Evolutionary conservation across 1,284 basidiomycete species (phyloP).

Genomic region (Cystobasidium sp.): DNA sequence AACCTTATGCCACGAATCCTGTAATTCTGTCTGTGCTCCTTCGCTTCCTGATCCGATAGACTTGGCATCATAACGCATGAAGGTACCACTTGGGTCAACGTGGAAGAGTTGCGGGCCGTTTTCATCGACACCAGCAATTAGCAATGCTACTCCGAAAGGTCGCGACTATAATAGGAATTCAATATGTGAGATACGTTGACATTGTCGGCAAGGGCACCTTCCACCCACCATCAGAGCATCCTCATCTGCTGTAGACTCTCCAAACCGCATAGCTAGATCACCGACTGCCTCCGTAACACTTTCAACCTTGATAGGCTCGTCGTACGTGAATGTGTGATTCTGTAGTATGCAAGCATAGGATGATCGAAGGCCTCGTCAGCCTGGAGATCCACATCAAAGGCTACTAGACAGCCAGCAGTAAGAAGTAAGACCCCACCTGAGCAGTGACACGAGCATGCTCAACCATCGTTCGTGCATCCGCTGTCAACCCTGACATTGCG

Average conservation of each 20-base stretch:
- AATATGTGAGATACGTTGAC: background rate
- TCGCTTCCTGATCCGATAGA: constrained; percentile 98
- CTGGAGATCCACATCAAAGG: background rate
- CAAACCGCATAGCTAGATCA: constrained; percentile 94
- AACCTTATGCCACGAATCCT: constrained; percentile 97
- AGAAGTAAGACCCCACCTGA: constrained; percentile 49
- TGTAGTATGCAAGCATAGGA: constrained; percentile 59
- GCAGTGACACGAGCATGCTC: constrained; percentile 98
- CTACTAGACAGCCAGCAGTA: background rate
- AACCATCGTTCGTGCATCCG: constrained; percentile 98
- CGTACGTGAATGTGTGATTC: constrained; percentile 96
- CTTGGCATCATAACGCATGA: constrained; percentile 95
- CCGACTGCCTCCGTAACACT: constrained; percentile 97
- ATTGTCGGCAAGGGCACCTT: background rate
- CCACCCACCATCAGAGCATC: constrained; percentile 87
- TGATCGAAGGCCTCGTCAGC: constrained; percentile 4
- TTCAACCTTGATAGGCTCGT: constrained; percentile 96
- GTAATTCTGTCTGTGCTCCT: constrained; percentile 93
- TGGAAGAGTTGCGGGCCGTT: constrained; percentile 96
- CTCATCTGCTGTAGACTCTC: constrained; percentile 86
- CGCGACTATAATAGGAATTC: constrained; percentile 66
- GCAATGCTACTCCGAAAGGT: constrained; percentile 95
- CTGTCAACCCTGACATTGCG: constrained; percentile 97
- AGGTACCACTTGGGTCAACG: constrained; percentile 99
- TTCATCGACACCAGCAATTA: constrained; percentile 97